Evolutionary conservation across 2,329 filamentous ascomycete genomes (phyloP).

Genomic region (Beauveria asiatica): DNA sequence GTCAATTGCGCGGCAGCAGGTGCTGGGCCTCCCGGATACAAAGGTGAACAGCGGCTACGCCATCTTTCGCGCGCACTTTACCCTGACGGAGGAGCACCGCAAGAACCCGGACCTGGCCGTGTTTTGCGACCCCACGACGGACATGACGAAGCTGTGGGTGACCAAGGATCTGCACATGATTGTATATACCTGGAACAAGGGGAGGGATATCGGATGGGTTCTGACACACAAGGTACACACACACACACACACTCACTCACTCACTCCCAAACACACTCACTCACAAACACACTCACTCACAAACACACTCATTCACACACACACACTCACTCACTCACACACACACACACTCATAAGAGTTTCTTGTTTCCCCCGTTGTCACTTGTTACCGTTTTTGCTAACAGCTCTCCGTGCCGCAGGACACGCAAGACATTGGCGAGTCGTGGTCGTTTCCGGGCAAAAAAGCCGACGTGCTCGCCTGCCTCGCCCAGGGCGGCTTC

Average conservation of each 20-base stretch:
- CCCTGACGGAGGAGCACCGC: background rate
- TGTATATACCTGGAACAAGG: background rate
- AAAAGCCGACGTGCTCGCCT: background rate
- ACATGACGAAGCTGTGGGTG: background rate
- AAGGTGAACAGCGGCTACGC: background rate
- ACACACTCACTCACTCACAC: too few species aligned
- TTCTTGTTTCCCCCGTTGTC: too few species aligned
- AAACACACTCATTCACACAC: too few species aligned
- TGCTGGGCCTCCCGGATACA: background rate
- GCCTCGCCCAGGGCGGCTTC: background rate
- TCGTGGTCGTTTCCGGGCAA: background rate
- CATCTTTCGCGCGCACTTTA: background rate
- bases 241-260: too few species aligned
- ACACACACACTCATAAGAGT: too few species aligned
- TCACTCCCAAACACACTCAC: too few species aligned
- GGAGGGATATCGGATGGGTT: background rate
- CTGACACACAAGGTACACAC: background rate
- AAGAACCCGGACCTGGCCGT: background rate
- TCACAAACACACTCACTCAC: too few species aligned
- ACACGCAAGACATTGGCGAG: background rate
- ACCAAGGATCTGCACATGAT: background rate
- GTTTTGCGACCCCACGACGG: background rate
- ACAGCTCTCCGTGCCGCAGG: background rate
- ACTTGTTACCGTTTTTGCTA: background rate
- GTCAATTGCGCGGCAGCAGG: background rate